Base-by-base conservation (phyloP, 2,329 filamentous ascomycete species). In the Gaeumannomyces tritici region DNA sequence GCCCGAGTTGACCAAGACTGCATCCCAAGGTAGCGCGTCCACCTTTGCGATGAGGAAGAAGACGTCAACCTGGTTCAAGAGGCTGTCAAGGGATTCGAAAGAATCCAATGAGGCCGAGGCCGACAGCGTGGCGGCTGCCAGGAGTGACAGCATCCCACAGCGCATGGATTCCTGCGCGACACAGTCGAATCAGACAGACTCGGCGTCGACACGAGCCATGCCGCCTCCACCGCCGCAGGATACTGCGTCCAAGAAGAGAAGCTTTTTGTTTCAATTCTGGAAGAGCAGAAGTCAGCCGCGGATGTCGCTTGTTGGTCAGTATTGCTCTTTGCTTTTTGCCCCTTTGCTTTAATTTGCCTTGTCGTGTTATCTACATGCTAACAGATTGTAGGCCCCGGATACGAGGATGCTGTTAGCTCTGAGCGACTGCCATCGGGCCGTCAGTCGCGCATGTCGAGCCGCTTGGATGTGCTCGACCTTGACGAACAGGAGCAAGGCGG, bases 201-300 rank as follows among this genome's bases (percentile, higher is more conserved):
- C 55, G 28, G 28, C 55, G 55, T 27, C 55, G 42, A 65, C 7
- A 42, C 54, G 8, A 42, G 42, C 6, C 60, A 63, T 21, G 62
- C 58, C 15, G 15, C 58, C 55, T 56, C 24, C 55, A 13, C 24
- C 13, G 54, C 33, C 33, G 18, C 51, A 26, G 26, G 27, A 57
- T 0, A 59, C 63, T 29, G 65, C 66, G 33, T 63, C 70, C 2
- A 72, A 70, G 60, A 84, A 79, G 72, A 84, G 80, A 73, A 80
- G 75, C 11, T 83, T 85, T 64, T 75, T 74, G 33, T 77, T 85
- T 21, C 74, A 79, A 6, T 85, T 85, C 65, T 86, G 81, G 82
- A 84, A 82, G 69, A 76, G 71, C 58, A 72, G 66, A 66, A 73
- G 70, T 21, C 67, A 78, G 33, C 69, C 73, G 4, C 73, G 75